Evolutionary conservation across 179 eudicot genomes (phyloP), one percentile per base, ranked within the genome.

Genomic region (Beta corolliflora): DNA sequence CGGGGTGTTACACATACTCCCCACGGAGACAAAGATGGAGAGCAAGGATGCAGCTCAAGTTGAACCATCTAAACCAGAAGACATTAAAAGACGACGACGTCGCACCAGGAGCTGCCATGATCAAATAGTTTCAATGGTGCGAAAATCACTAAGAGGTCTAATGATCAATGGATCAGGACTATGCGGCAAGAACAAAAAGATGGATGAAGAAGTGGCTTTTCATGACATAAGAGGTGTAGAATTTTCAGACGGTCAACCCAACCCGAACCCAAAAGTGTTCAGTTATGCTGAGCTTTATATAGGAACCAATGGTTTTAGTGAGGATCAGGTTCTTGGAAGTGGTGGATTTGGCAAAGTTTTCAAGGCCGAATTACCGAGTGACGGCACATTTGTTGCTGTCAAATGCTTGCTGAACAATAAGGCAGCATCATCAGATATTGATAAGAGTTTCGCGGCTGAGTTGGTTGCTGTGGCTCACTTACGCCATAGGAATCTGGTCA

Each of bases 291-390:
- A 96, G 92, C 94, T 96, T 5, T 96, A 91, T 55, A 88, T 96
- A 12, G 99, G 97, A 73, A 90, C 93, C 1, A 87, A 88, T 9
- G 98, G 97, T 21, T 94, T 96, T 73, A 88, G 89, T 60, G 79
- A 84, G 41, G 84, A 83, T 13, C 89, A 90, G 63, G 44, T 94
- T 8, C 90, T 96, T 2, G 99, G 99, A 5, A 94, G 97, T 75
- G 99, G 99, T 5, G 99, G 98, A 7, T 96, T 96, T 54, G 99
- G 99, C 5, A 85, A 87, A 44, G 98, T 96, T 1, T 96, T 87
- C 80, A 83, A 85, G 67, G 98, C 96, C 0, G 86, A 90, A 19
- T 79, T 96, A 31, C 99, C 97, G 0, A 92, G 99, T 66, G 98
- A 94, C 58, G 91, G 88, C 25, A 88, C 93, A 2, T 67, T 84